Evolutionary conservation across 805 yeast genomes (phyloP).

Genomic region (Saccharomycopsis fodiens): DNA sequence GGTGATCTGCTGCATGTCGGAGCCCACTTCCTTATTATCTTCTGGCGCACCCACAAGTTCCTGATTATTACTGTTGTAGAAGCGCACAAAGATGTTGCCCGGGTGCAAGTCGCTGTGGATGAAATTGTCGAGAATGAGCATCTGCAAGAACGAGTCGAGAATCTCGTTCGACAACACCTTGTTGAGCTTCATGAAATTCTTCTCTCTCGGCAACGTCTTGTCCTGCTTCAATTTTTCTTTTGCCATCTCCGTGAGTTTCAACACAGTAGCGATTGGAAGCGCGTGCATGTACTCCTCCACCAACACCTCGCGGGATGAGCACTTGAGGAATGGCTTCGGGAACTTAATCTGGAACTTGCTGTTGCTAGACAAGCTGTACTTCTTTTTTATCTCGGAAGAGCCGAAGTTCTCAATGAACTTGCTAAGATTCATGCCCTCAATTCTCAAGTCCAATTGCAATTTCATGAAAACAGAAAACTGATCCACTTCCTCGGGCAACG

Average conservation of each 20-base stretch:
- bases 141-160: conserved; percentile 83
- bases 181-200: conserved; percentile 33
- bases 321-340: conserved; percentile 65
- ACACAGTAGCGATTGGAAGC: conserved; percentile 66
- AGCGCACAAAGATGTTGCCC: conserved; percentile 81
- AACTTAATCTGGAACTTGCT: conserved; percentile 42
- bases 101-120: conserved; percentile 97
- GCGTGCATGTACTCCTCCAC: conserved; percentile 86
- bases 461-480: conserved; percentile 84
- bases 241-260: conserved; percentile 38
- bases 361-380: conserved; percentile 6
- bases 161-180: conserved; percentile 72
- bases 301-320: conserved; percentile 62
- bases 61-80: conserved; percentile 30
- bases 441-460: conserved; percentile 79
- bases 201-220: conserved; percentile 28
- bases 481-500: conserved; percentile 88
- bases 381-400: conserved; percentile 26
- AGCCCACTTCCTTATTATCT: conserved; percentile 28
- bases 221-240: conserved; percentile 20
- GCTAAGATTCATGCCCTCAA: conserved; percentile 76
- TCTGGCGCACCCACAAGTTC: conserved; percentile 6
- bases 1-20: conserved; percentile 34
- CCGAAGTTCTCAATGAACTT: conserved; percentile 66
- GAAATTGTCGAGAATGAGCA: conserved; percentile 89